Conservation (phyloP, 768 basidiomycete genomes). For the Pulveroboletus sp. region DNA sequence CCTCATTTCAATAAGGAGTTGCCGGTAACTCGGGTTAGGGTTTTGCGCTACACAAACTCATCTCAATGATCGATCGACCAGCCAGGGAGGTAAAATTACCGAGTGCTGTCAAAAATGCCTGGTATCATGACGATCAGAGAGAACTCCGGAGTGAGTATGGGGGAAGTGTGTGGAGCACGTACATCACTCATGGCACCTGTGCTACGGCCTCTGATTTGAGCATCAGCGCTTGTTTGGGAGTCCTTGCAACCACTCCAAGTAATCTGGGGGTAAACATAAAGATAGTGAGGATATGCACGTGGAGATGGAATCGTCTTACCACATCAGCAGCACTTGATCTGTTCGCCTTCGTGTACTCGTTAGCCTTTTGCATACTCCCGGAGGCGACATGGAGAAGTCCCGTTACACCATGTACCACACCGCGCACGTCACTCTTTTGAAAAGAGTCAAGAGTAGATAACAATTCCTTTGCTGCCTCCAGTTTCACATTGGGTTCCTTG, state of each 20-base stretch:
- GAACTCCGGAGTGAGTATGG: neutral
- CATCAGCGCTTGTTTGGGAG: constrained; percentile 77
- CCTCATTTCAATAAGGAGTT: constrained; percentile 45
- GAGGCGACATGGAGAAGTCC: constrained; percentile 72
- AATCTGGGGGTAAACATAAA: constrained; percentile 42
- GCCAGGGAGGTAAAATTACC: constrained; percentile 30
- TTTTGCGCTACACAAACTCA: constrained; percentile 33
- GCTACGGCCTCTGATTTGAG: constrained; percentile 57
- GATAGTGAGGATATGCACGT: neutral
- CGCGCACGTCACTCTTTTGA: constrained; percentile 72
- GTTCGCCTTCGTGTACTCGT: constrained; percentile 52
- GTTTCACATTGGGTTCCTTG: constrained; percentile 87
- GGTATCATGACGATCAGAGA: neutral
- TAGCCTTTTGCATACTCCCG: constrained; percentile 59
- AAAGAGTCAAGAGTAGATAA: constrained; percentile 76
- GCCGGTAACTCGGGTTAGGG: constrained; percentile 47
- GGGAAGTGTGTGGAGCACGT: constrained; percentile 20
- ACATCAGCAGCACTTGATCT: constrained; percentile 83
- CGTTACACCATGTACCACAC: constrained; percentile 68
- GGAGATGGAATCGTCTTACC: constrained; percentile 39
- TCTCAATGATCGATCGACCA: neutral
- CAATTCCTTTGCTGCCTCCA: constrained; percentile 84
- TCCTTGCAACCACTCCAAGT: constrained; percentile 84
- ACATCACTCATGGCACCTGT: constrained; percentile 82
- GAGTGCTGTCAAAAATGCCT: constrained; percentile 58